Conservation (phyloP, 306 rosid species). For the Begonia masoniana region DNA sequence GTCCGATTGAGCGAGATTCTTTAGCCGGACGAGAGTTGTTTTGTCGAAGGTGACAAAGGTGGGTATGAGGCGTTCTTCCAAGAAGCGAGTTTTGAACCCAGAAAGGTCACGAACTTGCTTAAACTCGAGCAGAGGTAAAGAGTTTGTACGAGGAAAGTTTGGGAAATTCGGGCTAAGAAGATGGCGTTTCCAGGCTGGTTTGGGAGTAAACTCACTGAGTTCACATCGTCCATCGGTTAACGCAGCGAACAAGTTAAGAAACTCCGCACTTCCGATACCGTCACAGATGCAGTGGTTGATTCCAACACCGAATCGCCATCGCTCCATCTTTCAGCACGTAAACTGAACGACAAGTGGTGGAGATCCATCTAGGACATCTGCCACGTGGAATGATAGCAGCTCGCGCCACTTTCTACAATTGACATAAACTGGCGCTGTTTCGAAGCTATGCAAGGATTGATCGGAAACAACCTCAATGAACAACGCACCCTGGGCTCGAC, state of each 20-base stretch:
- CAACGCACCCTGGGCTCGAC: constrained; percentile 60
- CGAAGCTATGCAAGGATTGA: constrained; percentile 23
- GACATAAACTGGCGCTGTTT: constrained; percentile 39
- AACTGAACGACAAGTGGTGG: constrained; percentile 68
- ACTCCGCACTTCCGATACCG: constrained; percentile 68
- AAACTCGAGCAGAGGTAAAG: constrained; percentile 30
- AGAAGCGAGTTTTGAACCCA: constrained; percentile 46
- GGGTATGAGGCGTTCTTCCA: constrained; percentile 32
- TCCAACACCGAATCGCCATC: constrained; percentile 56
- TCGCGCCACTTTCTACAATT: constrained; percentile 50
- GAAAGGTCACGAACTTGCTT: constrained; percentile 46
- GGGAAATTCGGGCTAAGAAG: constrained; percentile 17
- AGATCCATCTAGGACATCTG: constrained; percentile 68
- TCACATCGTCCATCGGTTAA: constrained; percentile 25
- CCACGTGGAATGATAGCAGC: constrained; percentile 40
- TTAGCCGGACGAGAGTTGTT: constrained; percentile 23
- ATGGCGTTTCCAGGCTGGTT: constrained; percentile 67
- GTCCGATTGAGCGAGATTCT: constrained; percentile 20
- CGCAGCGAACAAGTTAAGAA: constrained; percentile 46
- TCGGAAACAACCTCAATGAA: constrained; percentile 60
- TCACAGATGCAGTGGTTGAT: constrained; percentile 67
- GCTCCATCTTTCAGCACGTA: constrained; percentile 73
- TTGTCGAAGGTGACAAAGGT: constrained; percentile 36
- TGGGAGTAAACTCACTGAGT: constrained; percentile 11
- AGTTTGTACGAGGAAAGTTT: not conserved